Conservation (phyloP, 1,284 basidiomycete species). For the Sporisorium sorghi region DNA sequence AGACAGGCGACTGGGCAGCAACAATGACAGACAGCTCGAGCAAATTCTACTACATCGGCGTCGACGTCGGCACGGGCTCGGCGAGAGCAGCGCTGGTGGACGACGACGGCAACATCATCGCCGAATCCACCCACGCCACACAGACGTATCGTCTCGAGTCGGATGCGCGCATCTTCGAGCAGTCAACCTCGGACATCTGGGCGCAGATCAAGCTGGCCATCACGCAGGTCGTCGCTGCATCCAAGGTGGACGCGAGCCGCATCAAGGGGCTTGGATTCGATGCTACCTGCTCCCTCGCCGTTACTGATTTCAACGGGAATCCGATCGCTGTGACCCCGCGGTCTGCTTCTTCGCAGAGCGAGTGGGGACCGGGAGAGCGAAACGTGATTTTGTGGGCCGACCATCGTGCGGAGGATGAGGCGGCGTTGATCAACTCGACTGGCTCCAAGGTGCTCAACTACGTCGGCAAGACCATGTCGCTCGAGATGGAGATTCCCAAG, state of each 20-base stretch:
- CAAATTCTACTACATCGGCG: slow-evolving; percentile 73
- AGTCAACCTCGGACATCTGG: slow-evolving; percentile 82
- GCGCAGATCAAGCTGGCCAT: slow-evolving; percentile 79
- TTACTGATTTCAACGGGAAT: slow-evolving; percentile 77
- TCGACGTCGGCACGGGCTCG: slow-evolving; percentile 87
- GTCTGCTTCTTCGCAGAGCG: slow-evolving; percentile 51
- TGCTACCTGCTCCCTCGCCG: slow-evolving; percentile 94
- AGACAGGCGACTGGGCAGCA: background rate
- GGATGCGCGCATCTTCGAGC: slow-evolving; percentile 94
- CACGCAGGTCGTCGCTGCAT: slow-evolving; percentile 76
- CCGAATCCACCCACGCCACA: slow-evolving; percentile 82
- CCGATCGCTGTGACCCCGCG: slow-evolving; percentile 86
- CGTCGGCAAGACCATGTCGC: slow-evolving; percentile 93
- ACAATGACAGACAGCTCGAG: slow-evolving; percentile 16
- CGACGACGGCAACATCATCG: slow-evolving; percentile 79
- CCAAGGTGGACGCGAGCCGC: slow-evolving; percentile 75
- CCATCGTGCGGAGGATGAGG: slow-evolving; percentile 92
- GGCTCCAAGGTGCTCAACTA: slow-evolving; percentile 89
- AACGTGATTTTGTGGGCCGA: slow-evolving; percentile 72
- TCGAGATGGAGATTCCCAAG: slow-evolving; percentile 76
- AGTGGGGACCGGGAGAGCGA: slow-evolving; percentile 46
- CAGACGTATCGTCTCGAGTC: slow-evolving; percentile 84
- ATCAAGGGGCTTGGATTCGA: slow-evolving; percentile 95
- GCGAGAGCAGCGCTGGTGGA: slow-evolving; percentile 87
- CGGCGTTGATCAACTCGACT: slow-evolving; percentile 86